Percentiles rank a stretch among this genome's conserved stretches.
Conservation (phyloP, 495 filamentous ascomycete species). For the Neurospora tetrasperma region DNA sequence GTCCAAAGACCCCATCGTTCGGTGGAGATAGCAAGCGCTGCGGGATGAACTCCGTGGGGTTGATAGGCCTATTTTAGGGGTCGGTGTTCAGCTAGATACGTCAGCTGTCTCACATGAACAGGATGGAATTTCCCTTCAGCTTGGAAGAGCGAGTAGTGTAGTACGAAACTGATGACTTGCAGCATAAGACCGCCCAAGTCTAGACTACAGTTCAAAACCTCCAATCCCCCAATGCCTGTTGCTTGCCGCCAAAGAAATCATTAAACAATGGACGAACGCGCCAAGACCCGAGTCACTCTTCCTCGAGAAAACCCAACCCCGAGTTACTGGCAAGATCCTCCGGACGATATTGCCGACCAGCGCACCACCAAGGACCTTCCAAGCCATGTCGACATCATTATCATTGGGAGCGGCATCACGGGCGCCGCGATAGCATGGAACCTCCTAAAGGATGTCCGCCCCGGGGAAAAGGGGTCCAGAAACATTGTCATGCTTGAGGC, state of each 20-base stretch:
- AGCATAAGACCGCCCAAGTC: neutral
- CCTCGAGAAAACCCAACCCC: constrained; percentile 49
- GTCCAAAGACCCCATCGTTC: neutral
- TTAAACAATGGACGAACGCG: constrained; percentile 33
- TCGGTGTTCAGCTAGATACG: neutral
- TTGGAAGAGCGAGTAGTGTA: neutral
- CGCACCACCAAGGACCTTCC: constrained; percentile 40
- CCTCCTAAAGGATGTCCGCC: constrained; percentile 30
- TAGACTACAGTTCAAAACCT: too few species aligned
- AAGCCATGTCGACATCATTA: constrained; percentile 41
- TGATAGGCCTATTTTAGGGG: neutral
- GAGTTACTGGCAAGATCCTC: constrained; percentile 64
- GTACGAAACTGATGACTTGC: neutral
- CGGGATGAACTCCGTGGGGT: neutral
- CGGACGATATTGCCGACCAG: constrained; percentile 43
- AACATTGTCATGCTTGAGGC: constrained; percentile 51
- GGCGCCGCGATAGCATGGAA: constrained; percentile 51
- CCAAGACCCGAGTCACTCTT: constrained; percentile 35
- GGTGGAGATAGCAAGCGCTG: neutral
- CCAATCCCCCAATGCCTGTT: too few species aligned
- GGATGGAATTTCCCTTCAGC: neutral
- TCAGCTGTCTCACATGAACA: neutral
- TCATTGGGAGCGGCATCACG: constrained; percentile 65
- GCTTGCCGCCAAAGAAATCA: neutral
- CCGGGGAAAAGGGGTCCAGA: neutral